Evolutionary conservation across 495 filamentous ascomycete species (phyloP), one percentile per base, ranked within the genome.

Genomic region (Hypoxylon fragiforme): DNA sequence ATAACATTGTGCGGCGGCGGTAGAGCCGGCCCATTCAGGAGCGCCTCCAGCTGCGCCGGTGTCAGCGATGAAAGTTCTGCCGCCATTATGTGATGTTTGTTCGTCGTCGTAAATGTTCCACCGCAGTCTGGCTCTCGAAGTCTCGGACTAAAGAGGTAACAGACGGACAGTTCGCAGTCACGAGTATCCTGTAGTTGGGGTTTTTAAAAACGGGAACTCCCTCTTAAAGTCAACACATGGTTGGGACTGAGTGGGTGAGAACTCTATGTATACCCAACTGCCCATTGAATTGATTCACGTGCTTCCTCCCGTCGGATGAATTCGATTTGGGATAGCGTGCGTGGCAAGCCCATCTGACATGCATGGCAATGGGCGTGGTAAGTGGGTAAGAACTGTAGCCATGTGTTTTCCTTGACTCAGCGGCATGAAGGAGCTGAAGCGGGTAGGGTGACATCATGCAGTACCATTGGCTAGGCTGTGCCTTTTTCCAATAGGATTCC

Each of bases 21-120:
- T 18, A 67, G 46, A n/a, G 64, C 66, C 7, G 68, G 65, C 11
- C 40, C 43, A 36, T 65, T 46, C 19, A 65, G 59, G 21, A 50
- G 45, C 14, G 26, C 20, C n/a, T 61, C 44, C 7, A 44, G 19
- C 22, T 39, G 44, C 24, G 18, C 43, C 32, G 62, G 50, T 8
- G 57, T 42, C 15, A 50, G 22, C 6, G 41, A 41, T 38, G 57
- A 54, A 13, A 51, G 14, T 21, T 44, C 57, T 35, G 21, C 30
- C 40, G 21, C 30, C 57, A 61, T 61, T 41, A 20, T 8, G 38
- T 40, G 18, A n/a, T 16, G n/a, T n/a, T n/a, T n/a, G n/a, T 3
- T 28, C 19, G 28, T 40, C n/a, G n/a, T n/a, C n/a, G n/a, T n/a
- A n/a, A n/a, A n/a, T n/a, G n/a, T 61, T 41, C 45, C 36, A 13